Base-by-base conservation (phyloP, 2,329 filamentous ascomycete genomes). In the Sporothrix phasma region DNA sequence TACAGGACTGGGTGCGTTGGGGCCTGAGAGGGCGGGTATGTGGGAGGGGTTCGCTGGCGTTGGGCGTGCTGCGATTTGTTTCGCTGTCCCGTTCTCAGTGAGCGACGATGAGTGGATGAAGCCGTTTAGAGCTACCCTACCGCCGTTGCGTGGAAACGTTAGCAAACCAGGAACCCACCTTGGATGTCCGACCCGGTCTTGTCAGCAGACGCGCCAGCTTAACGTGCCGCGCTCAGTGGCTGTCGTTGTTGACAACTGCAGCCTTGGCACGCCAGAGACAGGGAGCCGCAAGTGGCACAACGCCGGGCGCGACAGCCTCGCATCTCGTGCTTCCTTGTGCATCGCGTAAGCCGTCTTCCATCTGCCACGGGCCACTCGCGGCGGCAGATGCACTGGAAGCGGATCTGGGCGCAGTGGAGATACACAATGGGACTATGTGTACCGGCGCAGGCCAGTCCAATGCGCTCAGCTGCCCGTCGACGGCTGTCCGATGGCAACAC, bases 271-370 rank as follows among this genome's bases (percentile, higher is more conserved):
- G 58, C 58, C 15, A 56, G 41, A 56, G n/a, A 37, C 19, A 61
- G 17, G 39, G 10, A 24, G 11, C 10, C 31, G 11, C 37, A 43
- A 29, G 65, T 64, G 49, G 49, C 61, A 64, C 65, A 64, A 24
- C 51, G 49, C 61, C 61, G 39, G 37, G 41, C 62, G 58, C 65
- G 59, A 64, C 51, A 45, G 31, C 31, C 24, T 19, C 47, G n/a
- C 31, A 26, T 26, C 26, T 26, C 29, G 41, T 29, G 7, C 26
- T 34, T 34, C 51, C 43, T 19, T 31, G 19, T 29, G 43, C 43
- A n/a, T 39, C 29, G 43, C 19, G 19, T 19, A 49, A 13, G 37
- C 59, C 24, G 45, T 26, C 56, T 26, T 31, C 31, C 41, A 43
- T 47, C 54, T 29, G 54, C 8, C 54, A 34, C 29, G 17, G n/a